Evolutionary conservation across 306 rosid species (phyloP), one percentile per base, ranked within the genome.

Genomic region (Cajanus cajan): DNA sequence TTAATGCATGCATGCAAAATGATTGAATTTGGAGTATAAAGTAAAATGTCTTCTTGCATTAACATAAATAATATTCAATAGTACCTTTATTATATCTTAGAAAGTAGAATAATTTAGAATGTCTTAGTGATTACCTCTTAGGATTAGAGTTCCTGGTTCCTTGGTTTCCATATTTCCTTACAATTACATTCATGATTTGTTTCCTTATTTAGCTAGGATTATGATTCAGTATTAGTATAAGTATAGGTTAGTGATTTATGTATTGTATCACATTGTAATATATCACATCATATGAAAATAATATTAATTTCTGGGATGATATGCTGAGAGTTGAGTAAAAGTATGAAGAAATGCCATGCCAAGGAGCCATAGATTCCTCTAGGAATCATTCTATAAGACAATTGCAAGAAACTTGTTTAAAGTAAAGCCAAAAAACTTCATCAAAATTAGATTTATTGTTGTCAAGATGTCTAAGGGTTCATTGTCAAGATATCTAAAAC

Each of bases 371-470:
- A 59, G 61, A 34, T 45, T 14, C 43, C 28, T 33, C 22, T 15
- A 9, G 33, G 55, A 10, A 31, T 8, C 18, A 47, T 45, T 37
- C 55, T 71, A 7, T 24, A 45, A 22, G 69, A 68, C 18, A 70
- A 36, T 7, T 21, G 22, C 50, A 37, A 59, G 66, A 16, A 71
- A 52, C 55, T 79, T 45, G 34, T 37, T 10, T 47, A 16, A 61
- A 36, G 48, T 37, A 61, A 25, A 70, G 43, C 54, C 77, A 61
- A 79, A 71, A 3, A 62, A 37, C 72, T 25, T 62, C 18, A 48
- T 25, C 40, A 45, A 71, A 65, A 72, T 15, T 28, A 41, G 39
- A 36, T 43, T 31, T 2, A 51, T 31, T 36, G 65, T 15, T 34
- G 48, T 71, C 10, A 48, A 71, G 64, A 57, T 47, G 43, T 77